Evolutionary conservation across 164 flowering plant genomes (phyloP).

Genomic region (Brasenia schreberi): DNA sequence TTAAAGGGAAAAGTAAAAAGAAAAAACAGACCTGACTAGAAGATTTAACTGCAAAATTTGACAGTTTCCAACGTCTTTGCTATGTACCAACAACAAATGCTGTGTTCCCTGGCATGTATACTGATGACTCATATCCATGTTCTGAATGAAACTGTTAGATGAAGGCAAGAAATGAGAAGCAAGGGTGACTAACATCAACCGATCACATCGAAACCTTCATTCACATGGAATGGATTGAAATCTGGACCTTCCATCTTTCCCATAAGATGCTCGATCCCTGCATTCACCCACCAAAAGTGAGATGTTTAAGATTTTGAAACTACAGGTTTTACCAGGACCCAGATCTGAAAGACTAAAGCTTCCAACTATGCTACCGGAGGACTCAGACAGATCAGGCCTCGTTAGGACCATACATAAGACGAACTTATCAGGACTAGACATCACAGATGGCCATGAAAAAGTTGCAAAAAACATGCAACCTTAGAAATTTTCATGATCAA

Average conservation of each 20-base stretch:
- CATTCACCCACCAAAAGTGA: slow-evolving; percentile 9
- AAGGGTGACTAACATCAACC: slow-evolving; percentile 18
- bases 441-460: no score
- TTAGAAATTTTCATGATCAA: no score
- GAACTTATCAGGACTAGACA: no score
- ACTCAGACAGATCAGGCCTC: no score
- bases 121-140: neutral
- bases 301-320: no score
- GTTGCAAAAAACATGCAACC: no score
- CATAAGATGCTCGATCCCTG: slow-evolving; percentile 55
- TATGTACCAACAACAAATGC: neutral
- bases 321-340: no score
- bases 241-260: slow-evolving; percentile 58
- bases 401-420: no score
- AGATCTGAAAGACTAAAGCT: no score
- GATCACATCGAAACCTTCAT: slow-evolving; percentile 52
- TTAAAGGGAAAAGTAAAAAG: neutral
- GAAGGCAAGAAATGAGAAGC: neutral
- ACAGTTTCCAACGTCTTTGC: neutral
- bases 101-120: neutral
- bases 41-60: neutral
- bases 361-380: no score
- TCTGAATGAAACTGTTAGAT: neutral
- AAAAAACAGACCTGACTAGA: neutral
- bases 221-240: slow-evolving; percentile 36